A percentile compares a stretch with the other conserved stretches of the same genome.
These are phyloP conservation scores for Fragaria iinumae DNA, from an alignment of 306 rosid species.

Conservation along the genomic window DNA sequence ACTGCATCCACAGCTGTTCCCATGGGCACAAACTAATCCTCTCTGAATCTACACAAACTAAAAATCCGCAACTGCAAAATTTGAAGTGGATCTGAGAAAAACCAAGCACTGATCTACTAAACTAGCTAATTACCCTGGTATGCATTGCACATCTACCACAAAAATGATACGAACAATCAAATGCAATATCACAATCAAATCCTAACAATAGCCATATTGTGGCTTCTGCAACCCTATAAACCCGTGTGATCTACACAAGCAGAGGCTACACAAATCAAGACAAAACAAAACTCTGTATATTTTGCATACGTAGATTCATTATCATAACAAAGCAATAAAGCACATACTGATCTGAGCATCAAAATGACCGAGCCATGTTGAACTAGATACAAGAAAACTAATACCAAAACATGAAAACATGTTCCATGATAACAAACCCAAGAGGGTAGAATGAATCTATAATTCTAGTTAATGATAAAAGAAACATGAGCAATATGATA, in stretches of 20 bases:
- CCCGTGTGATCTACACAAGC: neutral
- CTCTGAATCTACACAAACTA: constrained; percentile 31
- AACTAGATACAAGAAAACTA: neutral
- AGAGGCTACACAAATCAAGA: too few relatives aligned
- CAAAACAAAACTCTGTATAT: neutral
- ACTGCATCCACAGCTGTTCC: constrained; percentile 60
- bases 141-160: neutral
- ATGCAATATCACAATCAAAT: neutral
- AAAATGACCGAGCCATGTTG: neutral
- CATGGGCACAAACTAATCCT: constrained; percentile 46
- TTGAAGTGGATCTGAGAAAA: neutral
- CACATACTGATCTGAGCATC: neutral
- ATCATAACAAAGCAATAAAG: neutral
- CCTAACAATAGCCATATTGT: neutral
- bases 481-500: neutral
- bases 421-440: neutral
- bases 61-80: neutral
- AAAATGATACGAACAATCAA: neutral
- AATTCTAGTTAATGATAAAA: neutral
- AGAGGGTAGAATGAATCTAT: neutral
- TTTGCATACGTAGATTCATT: neutral
- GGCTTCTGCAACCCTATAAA: neutral
- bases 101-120: neutral
- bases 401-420: neutral
- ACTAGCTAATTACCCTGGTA: neutral